phyloP scores from a whole-genome alignment of 2,329 filamentous ascomycete genomes.

The Proliferodiscus dingleyae region DNA sequence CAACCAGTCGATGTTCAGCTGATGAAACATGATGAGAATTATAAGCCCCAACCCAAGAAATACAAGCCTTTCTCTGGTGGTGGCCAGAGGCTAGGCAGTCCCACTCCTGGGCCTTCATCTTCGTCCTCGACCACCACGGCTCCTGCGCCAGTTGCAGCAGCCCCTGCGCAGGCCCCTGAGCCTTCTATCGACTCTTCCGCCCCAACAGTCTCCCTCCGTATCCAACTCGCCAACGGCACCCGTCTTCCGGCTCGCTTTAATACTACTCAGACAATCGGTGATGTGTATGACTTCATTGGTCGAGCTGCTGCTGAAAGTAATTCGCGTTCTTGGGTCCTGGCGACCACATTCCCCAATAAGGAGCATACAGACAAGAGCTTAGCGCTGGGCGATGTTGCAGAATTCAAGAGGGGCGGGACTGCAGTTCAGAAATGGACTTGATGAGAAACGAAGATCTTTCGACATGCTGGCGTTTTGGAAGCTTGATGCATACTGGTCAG shows the following conservation, averaged over 20 bases:
- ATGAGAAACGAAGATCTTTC: no score
- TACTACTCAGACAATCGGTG: conserved; percentile 69
- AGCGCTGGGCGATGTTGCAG: conserved; percentile 54
- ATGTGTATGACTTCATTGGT: conserved; percentile 71
- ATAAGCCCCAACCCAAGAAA: conserved; percentile 65
- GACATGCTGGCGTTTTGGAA: no score
- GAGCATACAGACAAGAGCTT: conserved; percentile 65
- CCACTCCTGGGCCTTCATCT: conserved; percentile 57
- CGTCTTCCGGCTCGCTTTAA: conserved; percentile 78
- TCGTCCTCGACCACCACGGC: conserved; percentile 34
- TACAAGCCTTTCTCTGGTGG: conserved; percentile 71
- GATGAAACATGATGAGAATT: conserved; percentile 66
- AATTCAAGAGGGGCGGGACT: conserved; percentile 62
- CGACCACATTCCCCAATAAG: conserved; percentile 79
- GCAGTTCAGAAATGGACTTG: conserved; percentile 54
- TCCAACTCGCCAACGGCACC: conserved; percentile 74
- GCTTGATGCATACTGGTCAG: no score
- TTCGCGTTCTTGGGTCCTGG: conserved; percentile 64
- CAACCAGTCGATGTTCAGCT: conserved; percentile 77
- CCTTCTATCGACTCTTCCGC: conserved; percentile 57
- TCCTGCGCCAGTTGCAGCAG: conserved; percentile 29
- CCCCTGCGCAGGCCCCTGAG: conserved; percentile 33
- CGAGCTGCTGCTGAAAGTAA: conserved; percentile 55
- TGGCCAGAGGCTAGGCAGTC: conserved; percentile 71
- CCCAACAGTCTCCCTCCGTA: conserved; percentile 66